Evolutionary conservation across 208 protist species (phyloP).

Genomic region (Trypanosoma melophagium): DNA sequence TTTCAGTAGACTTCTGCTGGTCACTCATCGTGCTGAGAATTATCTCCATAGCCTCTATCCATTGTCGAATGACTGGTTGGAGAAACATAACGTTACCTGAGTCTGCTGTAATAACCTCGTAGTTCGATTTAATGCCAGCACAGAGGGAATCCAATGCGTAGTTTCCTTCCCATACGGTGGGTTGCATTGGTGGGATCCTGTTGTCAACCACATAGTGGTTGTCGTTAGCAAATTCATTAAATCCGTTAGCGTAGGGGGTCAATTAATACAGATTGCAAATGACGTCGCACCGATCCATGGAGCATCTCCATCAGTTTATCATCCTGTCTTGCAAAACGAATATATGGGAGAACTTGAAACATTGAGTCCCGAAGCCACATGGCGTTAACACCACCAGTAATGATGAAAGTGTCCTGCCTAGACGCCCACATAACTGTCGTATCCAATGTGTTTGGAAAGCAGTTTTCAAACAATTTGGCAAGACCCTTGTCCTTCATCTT

Average conservation of each 20-base stretch:
- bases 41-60: neutral
- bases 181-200: neutral
- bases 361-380: neutral
- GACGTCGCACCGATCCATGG: neutral
- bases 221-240: neutral
- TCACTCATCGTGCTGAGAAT: neutral
- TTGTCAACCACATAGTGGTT: neutral
- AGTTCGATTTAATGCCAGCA: neutral
- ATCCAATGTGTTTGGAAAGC: neutral
- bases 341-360: neutral
- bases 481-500: neutral
- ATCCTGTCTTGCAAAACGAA: neutral
- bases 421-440: neutral
- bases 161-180: neutral
- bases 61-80: neutral
- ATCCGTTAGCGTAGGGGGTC: neutral
- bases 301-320: neutral
- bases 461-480: neutral
- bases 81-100: neutral
- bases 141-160: neutral
- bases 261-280: neutral
- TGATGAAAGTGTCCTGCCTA: neutral
- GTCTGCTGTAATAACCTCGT: neutral
- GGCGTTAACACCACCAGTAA: neutral
- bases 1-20: neutral